Conservation (phyloP, 2,329 filamentous ascomycete species). For the Epichloe sylvatica region DNA sequence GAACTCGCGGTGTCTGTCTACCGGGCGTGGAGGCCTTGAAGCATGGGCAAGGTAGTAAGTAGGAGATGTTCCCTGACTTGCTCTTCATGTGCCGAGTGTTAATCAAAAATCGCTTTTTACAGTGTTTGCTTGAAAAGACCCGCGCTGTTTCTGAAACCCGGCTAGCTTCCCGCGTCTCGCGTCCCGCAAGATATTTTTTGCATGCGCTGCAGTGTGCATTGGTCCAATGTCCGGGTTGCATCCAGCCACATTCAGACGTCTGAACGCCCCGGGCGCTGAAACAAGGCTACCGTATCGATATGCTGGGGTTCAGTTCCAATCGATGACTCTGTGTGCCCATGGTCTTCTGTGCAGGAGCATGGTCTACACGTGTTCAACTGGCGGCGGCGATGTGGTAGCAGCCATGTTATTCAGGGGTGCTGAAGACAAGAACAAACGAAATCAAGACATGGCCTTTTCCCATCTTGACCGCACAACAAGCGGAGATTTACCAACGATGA, state of each 20-base stretch:
- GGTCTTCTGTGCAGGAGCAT: background rate
- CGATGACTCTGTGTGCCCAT: background rate
- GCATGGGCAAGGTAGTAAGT: no score
- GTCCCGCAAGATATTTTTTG: background rate
- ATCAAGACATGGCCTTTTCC: background rate
- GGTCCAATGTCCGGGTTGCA: background rate
- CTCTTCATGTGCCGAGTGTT: background rate
- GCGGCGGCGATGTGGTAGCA: background rate
- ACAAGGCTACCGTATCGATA: background rate
- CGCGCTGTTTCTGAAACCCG: background rate
- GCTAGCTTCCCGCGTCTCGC: background rate
- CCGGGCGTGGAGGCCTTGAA: no score
- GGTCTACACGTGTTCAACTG: conserved; percentile 4
- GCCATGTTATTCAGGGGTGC: background rate
- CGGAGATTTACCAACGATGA: background rate
- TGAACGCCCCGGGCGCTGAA: background rate
- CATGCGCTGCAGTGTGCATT: background rate
- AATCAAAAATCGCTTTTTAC: background rate
- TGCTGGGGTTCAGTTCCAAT: background rate
- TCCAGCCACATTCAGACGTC: background rate
- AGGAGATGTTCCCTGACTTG: no score
- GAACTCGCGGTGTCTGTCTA: no score
- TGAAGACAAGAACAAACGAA: background rate
- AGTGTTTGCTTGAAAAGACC: background rate
- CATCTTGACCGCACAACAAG: background rate